Evolutionary conservation across 1,139 yeast species (phyloP).

Genomic region (Suhomyces bolitotheri): DNA sequence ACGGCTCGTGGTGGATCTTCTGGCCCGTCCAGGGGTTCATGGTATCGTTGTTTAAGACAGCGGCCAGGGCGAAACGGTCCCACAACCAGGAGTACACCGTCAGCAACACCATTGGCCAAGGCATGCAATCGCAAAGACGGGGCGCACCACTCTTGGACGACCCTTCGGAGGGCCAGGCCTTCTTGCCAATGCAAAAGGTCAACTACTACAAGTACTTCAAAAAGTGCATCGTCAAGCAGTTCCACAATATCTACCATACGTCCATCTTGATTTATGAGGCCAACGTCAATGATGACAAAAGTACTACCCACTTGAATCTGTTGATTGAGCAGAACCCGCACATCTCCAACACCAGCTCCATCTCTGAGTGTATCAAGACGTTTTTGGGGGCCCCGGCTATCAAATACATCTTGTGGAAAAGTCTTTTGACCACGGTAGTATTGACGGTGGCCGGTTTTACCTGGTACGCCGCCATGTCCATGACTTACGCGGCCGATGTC

Average conservation of each 20-base stretch:
- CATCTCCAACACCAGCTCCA: conserved; percentile 40
- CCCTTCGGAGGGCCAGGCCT: conserved; percentile 17
- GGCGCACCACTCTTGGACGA: conserved; percentile 32
- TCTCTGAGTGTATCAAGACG: conserved; percentile 35
- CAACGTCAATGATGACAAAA: conserved; percentile 37
- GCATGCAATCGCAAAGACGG: conserved; percentile 30
- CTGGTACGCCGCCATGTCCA: conserved; percentile 83
- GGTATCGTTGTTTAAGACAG: conserved; percentile 47
- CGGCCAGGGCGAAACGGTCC: conserved; percentile 24
- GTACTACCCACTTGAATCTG: conserved; percentile 37
- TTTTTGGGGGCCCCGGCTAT: conserved; percentile 49
- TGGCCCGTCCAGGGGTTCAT: conserved; percentile 72
- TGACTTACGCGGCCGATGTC: conserved; percentile 82
- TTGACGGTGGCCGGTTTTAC: conserved; percentile 77
- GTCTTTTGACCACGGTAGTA: conserved; percentile 52
- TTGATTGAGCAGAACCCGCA: conserved; percentile 44
- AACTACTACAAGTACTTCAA: conserved; percentile 37
- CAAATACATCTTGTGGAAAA: conserved; percentile 44
- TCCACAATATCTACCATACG: conserved; percentile 53
- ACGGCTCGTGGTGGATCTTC: conserved; percentile 73
- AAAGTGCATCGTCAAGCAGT: conserved; percentile 46
- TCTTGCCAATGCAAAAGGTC: conserved; percentile 18
- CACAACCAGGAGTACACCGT: conserved; percentile 12
- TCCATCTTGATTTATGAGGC: conserved; percentile 49
- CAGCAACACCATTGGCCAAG: conserved; percentile 13